Percentiles rank a stretch among this genome's conserved stretches.
Evolutionary conservation across 257 asterid genomes (phyloP).

Genomic region (Solanum neorickii): DNA sequence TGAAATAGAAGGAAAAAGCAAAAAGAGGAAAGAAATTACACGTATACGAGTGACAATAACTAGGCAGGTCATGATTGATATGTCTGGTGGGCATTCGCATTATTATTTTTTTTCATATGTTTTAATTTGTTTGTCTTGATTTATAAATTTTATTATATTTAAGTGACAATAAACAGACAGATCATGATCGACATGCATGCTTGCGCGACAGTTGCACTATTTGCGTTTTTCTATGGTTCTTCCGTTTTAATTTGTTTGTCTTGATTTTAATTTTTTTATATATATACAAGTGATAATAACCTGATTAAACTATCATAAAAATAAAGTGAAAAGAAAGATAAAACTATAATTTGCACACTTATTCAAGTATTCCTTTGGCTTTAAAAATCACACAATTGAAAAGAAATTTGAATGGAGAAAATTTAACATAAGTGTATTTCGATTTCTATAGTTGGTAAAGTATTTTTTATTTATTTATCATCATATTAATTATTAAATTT

Average conservation of each 20-base stretch:
- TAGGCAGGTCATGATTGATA: too few species aligned
- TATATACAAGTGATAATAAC: too few species aligned
- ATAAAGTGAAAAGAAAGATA: background rate
- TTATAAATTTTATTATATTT: too few species aligned
- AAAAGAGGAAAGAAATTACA: background rate
- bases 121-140: too few species aligned
- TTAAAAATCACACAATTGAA: background rate
- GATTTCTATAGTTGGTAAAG: background rate
- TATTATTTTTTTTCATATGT: too few species aligned
- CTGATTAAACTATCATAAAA: background rate
- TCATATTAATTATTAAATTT: background rate
- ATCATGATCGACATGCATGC: too few species aligned
- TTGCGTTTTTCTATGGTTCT: too few species aligned
- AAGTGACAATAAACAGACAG: too few species aligned
- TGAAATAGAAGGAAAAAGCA: background rate
- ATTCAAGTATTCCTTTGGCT: background rate
- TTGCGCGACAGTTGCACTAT: fast-evolving
- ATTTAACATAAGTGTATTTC: background rate
- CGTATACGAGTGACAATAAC: too few species aligned
- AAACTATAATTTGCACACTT: background rate
- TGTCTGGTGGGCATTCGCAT: fast-evolving
- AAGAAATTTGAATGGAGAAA: background rate
- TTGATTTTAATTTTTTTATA: too few species aligned
- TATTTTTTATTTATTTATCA: background rate
- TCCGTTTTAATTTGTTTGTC: too few species aligned